These are phyloP conservation scores for Dictyostelium brefeldianum DNA, from an alignment of 78 protist species.

Conservation along the genomic window DNA sequence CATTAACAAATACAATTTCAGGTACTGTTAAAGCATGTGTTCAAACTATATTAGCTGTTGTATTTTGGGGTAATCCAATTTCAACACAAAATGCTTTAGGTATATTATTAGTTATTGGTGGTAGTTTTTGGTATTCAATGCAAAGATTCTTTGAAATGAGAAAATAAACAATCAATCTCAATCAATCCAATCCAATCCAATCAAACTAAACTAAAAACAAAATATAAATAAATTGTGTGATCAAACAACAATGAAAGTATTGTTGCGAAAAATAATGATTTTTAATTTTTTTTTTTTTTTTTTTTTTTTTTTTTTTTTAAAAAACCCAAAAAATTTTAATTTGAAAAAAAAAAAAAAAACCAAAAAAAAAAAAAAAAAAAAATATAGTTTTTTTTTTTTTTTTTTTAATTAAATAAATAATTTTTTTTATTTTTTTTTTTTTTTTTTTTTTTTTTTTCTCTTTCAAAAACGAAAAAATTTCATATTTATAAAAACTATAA, in stretches of 20 bases:
- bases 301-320: not conserved
- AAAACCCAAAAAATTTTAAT: too few species aligned
- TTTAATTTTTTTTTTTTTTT: not conserved
- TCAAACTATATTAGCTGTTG: conserved; percentile 87
- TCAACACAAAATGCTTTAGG: conserved; percentile 80
- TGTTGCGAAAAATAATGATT: not conserved
- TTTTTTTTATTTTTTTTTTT: conserved; percentile 6
- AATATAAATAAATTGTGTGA: too few species aligned
- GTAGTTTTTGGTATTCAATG: conserved; percentile 87
- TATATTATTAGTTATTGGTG: conserved; percentile 83
- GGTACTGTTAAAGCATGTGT: conserved; percentile 91
- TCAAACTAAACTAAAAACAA: too few species aligned
- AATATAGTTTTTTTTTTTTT: not conserved
- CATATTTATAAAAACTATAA: too few species aligned
- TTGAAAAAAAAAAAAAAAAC: conserved; percentile 29
- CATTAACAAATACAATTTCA: conserved; percentile 91
- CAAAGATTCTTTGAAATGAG: conserved; percentile 82
- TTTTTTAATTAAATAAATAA: not conserved
- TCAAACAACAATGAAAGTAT: too few species aligned
- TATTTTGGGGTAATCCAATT: conserved; percentile 64
- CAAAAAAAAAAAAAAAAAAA: too few species aligned
- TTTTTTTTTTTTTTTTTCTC: not conserved
- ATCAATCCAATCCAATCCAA: not conserved
- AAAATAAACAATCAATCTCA: conserved; percentile 15
- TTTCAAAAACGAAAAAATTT: too few species aligned